Conservation (phyloP, 108 stramenopile genomes). For the Pseudonitzschia delicatissima region DNA sequence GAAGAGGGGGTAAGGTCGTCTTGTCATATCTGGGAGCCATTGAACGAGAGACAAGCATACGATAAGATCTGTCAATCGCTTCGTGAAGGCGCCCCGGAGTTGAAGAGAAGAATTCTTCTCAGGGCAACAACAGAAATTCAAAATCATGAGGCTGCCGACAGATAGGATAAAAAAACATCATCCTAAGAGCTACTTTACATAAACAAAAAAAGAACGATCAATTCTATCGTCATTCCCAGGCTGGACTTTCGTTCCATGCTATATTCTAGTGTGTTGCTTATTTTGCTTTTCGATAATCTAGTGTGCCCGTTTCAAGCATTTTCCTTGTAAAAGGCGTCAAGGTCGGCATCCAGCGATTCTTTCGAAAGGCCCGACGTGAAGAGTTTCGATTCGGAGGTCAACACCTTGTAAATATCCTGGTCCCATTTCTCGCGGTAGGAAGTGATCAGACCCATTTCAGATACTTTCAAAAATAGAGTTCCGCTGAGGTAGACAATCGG, state of each 20-base stretch:
- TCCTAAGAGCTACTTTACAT: too few species aligned
- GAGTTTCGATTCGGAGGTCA: slow-evolving; percentile 4
- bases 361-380: background rate
- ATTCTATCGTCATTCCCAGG: too few species aligned
- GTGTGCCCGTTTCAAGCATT: too few species aligned
- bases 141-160: too few species aligned
- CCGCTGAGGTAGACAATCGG: slow-evolving; percentile 71
- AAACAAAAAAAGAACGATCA: too few species aligned
- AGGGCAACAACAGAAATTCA: too few species aligned
- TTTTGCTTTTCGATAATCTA: too few species aligned
- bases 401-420: slow-evolving; percentile 73
- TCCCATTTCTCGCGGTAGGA: slow-evolving; percentile 87
- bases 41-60: slow-evolving; percentile 46
- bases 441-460: slow-evolving; percentile 76
- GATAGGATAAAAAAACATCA: too few species aligned
- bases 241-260: too few species aligned
- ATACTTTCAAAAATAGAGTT: slow-evolving; percentile 67
- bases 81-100: slow-evolving; percentile 52
- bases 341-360: background rate
- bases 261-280: too few species aligned
- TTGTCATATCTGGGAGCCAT: slow-evolving; percentile 38
- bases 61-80: slow-evolving; percentile 61
- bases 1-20: background rate
- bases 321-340: background rate
- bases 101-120: slow-evolving; percentile 28